These are phyloP conservation scores for Choricystis sp. DNA, from an alignment of 139 green algal genomes.

Conservation along the genomic window DNA sequence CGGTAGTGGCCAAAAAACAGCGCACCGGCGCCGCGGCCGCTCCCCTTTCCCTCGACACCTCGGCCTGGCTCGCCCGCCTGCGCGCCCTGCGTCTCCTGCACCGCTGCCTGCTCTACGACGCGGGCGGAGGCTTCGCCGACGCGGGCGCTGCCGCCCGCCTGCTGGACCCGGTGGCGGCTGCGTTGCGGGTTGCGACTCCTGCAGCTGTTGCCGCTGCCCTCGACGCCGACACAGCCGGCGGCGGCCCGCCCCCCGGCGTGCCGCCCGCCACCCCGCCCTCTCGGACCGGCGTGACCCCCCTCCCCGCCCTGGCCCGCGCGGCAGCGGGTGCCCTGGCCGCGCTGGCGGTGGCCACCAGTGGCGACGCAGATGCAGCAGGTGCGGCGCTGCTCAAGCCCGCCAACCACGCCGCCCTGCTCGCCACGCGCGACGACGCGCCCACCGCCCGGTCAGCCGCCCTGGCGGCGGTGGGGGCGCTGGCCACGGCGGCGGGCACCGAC, in stretches of 20 bases:
- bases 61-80: constrained; percentile 18
- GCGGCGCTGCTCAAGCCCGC: constrained; percentile 72
- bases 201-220: constrained; percentile 7
- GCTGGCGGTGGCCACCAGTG: constrained; percentile 51
- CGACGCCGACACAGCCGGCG: not conserved
- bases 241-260: constrained; percentile 1
- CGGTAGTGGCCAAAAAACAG: constrained; percentile 10
- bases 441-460: constrained; percentile 15
- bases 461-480: constrained; percentile 16
- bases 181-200: constrained; percentile 18
- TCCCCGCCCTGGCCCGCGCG: constrained; percentile 14
- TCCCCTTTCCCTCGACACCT: no score
- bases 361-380: constrained; percentile 26
- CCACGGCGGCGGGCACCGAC: constrained; percentile 61
- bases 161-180: constrained; percentile 39
- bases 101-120: constrained; percentile 68
- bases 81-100: constrained; percentile 58
- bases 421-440: constrained; percentile 12
- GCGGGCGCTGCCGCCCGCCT: constrained; percentile 39
- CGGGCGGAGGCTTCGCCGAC: constrained; percentile 38
- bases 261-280: not conserved
- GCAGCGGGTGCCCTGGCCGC: constrained; percentile 35
- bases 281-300: not conserved
- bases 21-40: constrained; percentile 1
- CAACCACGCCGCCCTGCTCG: constrained; percentile 44